Percentiles rank a stretch among this genome's conserved stretches.
Evolutionary conservation across 2,329 filamentous ascomycete species (phyloP).

Genomic region (Penicillium sclerotigenum): DNA sequence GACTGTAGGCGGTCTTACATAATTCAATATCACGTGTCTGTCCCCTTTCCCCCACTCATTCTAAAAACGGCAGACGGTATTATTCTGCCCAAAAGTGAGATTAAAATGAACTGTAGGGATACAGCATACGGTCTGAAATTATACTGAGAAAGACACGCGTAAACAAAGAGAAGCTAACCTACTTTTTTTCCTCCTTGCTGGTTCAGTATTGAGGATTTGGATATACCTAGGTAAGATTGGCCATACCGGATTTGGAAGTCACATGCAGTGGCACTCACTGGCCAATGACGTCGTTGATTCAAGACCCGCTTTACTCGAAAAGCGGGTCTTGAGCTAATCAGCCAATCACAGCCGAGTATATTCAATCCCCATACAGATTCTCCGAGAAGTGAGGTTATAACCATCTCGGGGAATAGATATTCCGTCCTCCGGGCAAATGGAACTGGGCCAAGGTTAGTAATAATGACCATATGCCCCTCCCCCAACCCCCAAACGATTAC

Average conservation of each 20-base stretch:
- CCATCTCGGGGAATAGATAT: neutral
- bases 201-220: neutral
- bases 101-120: neutral
- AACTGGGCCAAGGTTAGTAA: too few species aligned
- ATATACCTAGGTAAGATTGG: neutral
- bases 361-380: neutral
- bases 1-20: neutral
- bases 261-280: fast-evolving
- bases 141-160: too few species aligned
- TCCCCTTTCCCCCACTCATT: fast-evolving
- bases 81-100: neutral
- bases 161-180: neutral
- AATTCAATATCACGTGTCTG: neutral
- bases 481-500: too few species aligned
- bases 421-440: neutral
- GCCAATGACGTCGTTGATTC: neutral
- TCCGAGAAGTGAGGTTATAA: neutral
- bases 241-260: neutral
- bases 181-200: neutral
- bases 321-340: neutral
- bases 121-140: too few species aligned
- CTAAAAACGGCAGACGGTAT: neutral
- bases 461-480: too few species aligned
- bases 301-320: neutral
- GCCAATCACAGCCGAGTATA: neutral